Evolutionary conservation across 1,139 yeast genomes (phyloP), one percentile per base, ranked within the genome.

Genomic region (Magnusiomyces tetraspermus): DNA sequence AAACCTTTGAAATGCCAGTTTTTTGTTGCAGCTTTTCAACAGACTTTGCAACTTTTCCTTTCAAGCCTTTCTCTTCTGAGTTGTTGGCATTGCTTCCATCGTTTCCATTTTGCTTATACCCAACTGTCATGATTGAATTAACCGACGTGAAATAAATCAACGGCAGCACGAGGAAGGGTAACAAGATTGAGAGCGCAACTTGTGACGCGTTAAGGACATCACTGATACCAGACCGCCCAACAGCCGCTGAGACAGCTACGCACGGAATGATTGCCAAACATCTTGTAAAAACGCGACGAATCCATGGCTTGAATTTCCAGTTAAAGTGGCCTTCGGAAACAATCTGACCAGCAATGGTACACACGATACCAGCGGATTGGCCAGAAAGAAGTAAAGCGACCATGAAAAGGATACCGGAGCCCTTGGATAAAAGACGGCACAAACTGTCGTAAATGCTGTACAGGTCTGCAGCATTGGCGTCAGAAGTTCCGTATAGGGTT

Each of bases 291-390:
- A 92, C 72, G 58, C 97, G 77, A 55, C 97, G 79, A 2, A 85
- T 73, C 73, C 94, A 92, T 1, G 98, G 97, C 33, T 86, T 82
- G 57, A 90, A 75, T 1, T 85, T 74, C 92, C 97, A 88, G 57
- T 79, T 76, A 48, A 90, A 75, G 62, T 90, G 94, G 0, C 98
- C 98, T 66, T 92, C 97, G 62, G 89, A 82, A 1, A 92, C 96
- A 80, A 90, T 88, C 67, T 92, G 98, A 22, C 98, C 97, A 0
- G 97, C 95, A 64, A 92, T 76, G 0, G 98, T 92, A 64, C 97
- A 92, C n/a, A 92, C 96, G 31, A 94, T 86, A 49, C 98, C 97
- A 1, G 98, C 97, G 63, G 96, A 85, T 66, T 90, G 96, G 21
- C 98, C 98, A n/a, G 96, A 85, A 65, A 90, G 89, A 51, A 92